Percentiles rank a stretch among this genome's conserved stretches.
Evolutionary conservation across 768 basidiomycete genomes (phyloP).

Genomic region (Thelephora aurantiotincta): DNA sequence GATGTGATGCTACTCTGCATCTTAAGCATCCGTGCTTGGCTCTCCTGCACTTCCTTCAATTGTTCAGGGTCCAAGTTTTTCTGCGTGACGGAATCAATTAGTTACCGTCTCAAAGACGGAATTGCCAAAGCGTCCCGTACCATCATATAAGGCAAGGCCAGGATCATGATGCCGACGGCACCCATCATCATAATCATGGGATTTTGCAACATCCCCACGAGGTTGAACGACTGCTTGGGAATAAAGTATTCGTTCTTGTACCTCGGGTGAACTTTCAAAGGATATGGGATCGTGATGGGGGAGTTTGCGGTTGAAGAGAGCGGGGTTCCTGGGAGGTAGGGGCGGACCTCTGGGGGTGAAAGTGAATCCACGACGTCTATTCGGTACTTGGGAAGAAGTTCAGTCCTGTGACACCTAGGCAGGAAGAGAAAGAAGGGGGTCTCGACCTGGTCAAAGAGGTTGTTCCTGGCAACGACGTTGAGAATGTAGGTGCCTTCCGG

Average conservation of each 20-base stretch:
- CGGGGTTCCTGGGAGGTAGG: conserved; percentile 58
- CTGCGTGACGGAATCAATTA: conserved; percentile 21
- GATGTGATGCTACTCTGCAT: conserved; percentile 42
- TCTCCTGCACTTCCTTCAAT: conserved; percentile 47
- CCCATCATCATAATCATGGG: conserved; percentile 80
- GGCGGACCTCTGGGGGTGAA: conserved; percentile 34
- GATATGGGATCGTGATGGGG: conserved; percentile 41
- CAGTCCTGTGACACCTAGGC: not conserved
- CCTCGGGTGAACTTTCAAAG: conserved; percentile 40
- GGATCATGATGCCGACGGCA: conserved; percentile 47
- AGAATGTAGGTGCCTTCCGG: conserved; percentile 56
- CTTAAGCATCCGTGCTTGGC: conserved; percentile 40
- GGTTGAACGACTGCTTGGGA: conserved; percentile 57
- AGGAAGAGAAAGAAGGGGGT: not conserved
- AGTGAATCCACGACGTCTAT: conserved; percentile 42
- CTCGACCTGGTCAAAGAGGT: conserved; percentile 55
- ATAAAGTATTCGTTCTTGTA: conserved; percentile 50
- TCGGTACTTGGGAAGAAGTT: conserved; percentile 34
- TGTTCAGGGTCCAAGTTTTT: conserved; percentile 66
- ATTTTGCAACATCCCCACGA: conserved; percentile 63
- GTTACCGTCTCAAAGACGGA: conserved; percentile 35
- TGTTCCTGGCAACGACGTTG: conserved; percentile 52
- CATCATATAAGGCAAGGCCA: conserved; percentile 66
- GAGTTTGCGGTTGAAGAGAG: conserved; percentile 35
- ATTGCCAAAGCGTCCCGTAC: conserved; percentile 22